These are phyloP conservation scores for Cryptomeria japonica DNA, from an alignment of 75 land plant species.

Conservation along the genomic window DNA sequence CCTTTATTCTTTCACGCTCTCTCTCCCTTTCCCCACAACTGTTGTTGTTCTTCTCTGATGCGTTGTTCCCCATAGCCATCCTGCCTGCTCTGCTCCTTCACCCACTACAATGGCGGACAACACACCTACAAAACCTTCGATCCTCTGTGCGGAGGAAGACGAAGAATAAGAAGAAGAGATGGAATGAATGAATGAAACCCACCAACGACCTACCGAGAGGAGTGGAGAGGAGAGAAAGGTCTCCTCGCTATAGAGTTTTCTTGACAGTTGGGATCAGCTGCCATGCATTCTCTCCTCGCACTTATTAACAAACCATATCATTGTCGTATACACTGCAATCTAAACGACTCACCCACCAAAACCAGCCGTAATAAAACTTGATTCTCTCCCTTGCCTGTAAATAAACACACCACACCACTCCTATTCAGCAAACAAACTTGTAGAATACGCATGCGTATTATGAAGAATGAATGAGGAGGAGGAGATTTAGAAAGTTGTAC, in stretches of 20 bases:
- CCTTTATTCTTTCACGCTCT: conserved; percentile 42
- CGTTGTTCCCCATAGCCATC: conserved; percentile 6
- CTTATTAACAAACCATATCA: conserved; percentile 11
- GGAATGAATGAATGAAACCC: background rate
- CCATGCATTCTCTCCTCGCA: conserved; percentile 10
- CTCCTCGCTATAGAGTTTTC: too few relatives aligned
- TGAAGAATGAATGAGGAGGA: too few relatives aligned
- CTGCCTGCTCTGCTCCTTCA: too few relatives aligned
- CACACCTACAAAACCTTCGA: too few relatives aligned
- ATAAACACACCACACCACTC: too few relatives aligned
- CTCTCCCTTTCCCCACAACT: conserved; percentile 7
- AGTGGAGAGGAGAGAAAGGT: background rate
- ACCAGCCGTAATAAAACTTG: conserved; percentile 1
- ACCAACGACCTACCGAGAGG: conserved; percentile 11
- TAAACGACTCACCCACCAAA: conserved; percentile 1
- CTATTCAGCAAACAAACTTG: background rate
- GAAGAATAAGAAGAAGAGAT: background rate
- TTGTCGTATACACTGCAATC: conserved; percentile 1
- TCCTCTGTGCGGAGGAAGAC: background rate
- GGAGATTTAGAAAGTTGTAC: background rate
- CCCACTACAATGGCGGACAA: background rate
- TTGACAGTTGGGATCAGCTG: conserved; percentile 14
- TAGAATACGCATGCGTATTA: background rate
- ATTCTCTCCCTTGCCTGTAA: background rate
- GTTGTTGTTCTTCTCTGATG: background rate